phyloP scores from a whole-genome alignment of 306 rosid species.

The Prunus salicina region DNA sequence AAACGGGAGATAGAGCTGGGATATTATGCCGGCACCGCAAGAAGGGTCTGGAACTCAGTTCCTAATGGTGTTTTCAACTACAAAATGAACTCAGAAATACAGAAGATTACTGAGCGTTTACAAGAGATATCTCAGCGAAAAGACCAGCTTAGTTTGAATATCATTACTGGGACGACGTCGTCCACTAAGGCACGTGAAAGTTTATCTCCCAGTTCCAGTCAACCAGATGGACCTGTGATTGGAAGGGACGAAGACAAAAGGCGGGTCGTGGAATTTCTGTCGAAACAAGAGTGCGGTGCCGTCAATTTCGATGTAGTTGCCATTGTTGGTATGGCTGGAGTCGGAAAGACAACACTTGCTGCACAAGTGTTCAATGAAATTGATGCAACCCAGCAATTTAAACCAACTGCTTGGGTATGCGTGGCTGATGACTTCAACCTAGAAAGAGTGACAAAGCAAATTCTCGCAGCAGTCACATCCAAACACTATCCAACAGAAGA shows the following conservation, averaged over 20 bases:
- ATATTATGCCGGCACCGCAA: not conserved
- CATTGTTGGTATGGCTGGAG: slow-evolving; percentile 4
- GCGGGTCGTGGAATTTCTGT: not conserved
- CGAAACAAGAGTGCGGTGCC: not conserved
- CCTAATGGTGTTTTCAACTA: not conserved
- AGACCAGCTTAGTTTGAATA: not conserved
- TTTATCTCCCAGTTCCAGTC: not conserved
- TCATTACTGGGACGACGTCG: too few relatives aligned
- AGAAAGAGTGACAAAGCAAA: not conserved
- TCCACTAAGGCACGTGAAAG: too few relatives aligned
- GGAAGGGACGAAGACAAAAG: slow-evolving; percentile 19
- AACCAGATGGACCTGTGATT: slow-evolving; percentile 1
- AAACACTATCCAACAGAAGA: rapidly evolving
- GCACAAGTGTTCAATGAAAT: not conserved
- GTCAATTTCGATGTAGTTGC: not conserved
- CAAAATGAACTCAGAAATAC: not conserved
- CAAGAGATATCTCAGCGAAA: not conserved
- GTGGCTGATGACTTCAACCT: not conserved
- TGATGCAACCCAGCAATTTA: not conserved
- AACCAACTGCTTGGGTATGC: not conserved
- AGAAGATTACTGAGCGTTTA: not conserved
- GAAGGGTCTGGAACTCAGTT: not conserved
- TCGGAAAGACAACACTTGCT: slow-evolving; percentile 6
- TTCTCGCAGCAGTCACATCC: not conserved
- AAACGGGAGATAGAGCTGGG: not conserved